phyloP scores from a whole-genome alignment of 345 rosid species.

The Luvunga scandens region DNA sequence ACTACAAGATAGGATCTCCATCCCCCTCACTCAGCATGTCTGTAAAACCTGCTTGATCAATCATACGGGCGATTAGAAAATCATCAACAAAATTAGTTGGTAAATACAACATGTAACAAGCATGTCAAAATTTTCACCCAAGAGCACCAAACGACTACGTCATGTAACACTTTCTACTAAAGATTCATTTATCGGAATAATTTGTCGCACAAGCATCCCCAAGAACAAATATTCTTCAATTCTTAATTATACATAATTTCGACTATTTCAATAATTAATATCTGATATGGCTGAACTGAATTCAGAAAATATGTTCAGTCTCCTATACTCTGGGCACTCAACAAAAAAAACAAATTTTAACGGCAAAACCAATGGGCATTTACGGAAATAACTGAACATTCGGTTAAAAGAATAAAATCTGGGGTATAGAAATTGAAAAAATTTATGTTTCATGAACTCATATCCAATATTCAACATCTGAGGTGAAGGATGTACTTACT shows the following conservation, averaged over 20 bases:
- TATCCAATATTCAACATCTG: background rate
- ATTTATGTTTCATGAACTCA: background rate
- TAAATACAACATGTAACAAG: background rate
- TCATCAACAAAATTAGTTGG: background rate
- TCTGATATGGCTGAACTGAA: background rate
- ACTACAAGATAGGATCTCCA: background rate
- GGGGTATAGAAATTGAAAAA: background rate
- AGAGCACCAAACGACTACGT: too few relatives aligned
- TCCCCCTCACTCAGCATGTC: background rate
- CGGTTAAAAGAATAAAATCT: background rate
- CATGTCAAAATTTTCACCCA: background rate
- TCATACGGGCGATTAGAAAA: background rate
- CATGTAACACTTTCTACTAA: background rate
- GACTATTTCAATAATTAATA: background rate
- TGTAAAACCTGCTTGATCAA: background rate
- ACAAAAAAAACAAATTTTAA: background rate
- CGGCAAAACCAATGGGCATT: background rate
- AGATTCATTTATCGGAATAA: background rate
- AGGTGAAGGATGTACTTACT: background rate
- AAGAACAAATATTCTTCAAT: background rate
- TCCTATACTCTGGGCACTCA: background rate
- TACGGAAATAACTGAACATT: background rate
- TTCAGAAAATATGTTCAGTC: background rate
- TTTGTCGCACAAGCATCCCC: too few relatives aligned
- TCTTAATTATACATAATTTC: background rate